phyloP scores from a whole-genome alignment of 495 filamentous ascomycete genomes.

The Echria macrotheca region DNA sequence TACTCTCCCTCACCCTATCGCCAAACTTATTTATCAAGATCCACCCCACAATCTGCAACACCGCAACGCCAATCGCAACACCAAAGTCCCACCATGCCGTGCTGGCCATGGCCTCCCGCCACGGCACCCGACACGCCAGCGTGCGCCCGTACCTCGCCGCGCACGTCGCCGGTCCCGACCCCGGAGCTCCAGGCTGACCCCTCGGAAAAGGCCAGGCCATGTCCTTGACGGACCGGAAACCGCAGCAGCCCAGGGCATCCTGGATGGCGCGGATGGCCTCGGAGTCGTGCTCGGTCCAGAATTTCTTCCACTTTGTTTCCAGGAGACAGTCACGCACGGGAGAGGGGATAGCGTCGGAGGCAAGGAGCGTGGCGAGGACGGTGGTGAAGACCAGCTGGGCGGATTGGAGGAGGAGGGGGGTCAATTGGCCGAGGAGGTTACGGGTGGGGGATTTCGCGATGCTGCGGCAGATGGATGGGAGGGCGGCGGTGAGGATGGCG shows the following conservation, averaged over 20 bases:
- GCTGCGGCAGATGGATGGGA: constrained; percentile 16
- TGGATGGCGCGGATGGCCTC: constrained; percentile 55
- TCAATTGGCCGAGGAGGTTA: constrained; percentile 26
- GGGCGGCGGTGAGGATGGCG: constrained; percentile 21
- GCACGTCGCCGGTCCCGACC: neutral
- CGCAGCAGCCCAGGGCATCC: constrained; percentile 61
- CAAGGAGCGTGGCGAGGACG: constrained; percentile 50
- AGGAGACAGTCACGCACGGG: constrained; percentile 26
- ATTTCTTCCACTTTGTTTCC: constrained; percentile 45
- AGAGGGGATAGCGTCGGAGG: constrained; percentile 35
- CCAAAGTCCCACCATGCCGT: constrained; percentile 6
- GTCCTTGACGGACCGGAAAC: constrained; percentile 50
- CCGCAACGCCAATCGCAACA: constrained; percentile 10
- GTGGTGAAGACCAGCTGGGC: constrained; percentile 45
- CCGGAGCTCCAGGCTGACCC: neutral
- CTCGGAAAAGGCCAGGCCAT: constrained; percentile 52
- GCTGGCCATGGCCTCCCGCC: constrained; percentile 11
- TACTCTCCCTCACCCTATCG: neutral
- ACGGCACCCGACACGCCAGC: constrained; percentile 4
- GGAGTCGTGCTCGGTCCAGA: constrained; percentile 46
- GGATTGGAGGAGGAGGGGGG: constrained; percentile 33
- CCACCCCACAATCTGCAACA: constrained; percentile 13
- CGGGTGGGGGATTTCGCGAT: neutral
- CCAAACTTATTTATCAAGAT: neutral
- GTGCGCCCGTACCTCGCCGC: constrained; percentile 9